Percentiles rank a stretch among this genome's conserved stretches.
These are phyloP conservation scores for Fusarium pseudoanthophilum DNA, from an alignment of 2,329 filamentous ascomycete genomes.

Conservation along the genomic window DNA sequence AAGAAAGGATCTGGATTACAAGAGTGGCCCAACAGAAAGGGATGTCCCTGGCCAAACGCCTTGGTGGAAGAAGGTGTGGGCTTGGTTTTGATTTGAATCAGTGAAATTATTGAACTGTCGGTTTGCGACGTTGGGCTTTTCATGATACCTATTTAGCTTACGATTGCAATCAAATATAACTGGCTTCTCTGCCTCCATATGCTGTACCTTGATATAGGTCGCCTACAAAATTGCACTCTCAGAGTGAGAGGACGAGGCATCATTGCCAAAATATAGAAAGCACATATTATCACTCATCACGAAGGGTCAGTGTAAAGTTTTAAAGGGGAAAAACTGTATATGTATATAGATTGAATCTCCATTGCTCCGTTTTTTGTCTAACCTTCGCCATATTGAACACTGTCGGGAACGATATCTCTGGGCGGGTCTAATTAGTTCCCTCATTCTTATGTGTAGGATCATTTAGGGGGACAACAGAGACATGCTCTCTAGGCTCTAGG, in stretches of 20 bases:
- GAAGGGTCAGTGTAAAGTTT: not conserved
- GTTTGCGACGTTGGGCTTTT: too few relatives aligned
- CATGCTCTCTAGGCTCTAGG: not conserved
- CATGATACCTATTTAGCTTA: not conserved
- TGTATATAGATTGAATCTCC: not conserved
- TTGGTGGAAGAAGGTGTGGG: constrained; percentile 58
- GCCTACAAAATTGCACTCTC: not conserved
- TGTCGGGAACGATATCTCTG: not conserved
- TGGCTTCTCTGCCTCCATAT: not conserved
- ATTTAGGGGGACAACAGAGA: not conserved
- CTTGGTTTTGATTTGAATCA: constrained; percentile 51
- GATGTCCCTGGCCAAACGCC: constrained; percentile 45
- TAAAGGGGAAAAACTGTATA: not conserved
- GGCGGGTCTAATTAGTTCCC: not conserved
- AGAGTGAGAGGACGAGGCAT: not conserved
- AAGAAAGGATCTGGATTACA: constrained; percentile 64
- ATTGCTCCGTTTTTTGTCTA: not conserved
- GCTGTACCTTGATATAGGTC: not conserved
- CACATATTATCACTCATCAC: not conserved
- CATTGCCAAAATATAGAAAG: too few relatives aligned
- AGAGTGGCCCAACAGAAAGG: constrained; percentile 46
- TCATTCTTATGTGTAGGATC: not conserved
- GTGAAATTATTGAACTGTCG: not conserved
- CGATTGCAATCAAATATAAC: not conserved
- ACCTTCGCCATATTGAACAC: not conserved